Base-by-base conservation (phyloP, 108 stramenopile species). In the Skeletonema potamos region DNA sequence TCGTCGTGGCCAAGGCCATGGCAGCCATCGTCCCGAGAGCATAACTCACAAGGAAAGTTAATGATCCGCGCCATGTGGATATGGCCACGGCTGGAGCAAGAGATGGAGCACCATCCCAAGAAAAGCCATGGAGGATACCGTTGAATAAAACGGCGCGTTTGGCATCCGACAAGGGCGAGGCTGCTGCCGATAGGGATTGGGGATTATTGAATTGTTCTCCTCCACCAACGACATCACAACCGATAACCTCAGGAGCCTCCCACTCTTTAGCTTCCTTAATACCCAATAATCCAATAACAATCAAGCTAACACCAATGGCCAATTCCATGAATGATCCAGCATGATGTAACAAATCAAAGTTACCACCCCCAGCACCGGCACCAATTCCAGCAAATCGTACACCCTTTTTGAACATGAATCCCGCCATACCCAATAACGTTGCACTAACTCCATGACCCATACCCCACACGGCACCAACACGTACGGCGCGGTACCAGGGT, bases 31-130 rank as follows among this genome's bases (percentile, higher is more conserved):
- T 98, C 15, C 98, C 98, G 6, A 92, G 66, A 7, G 94, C 94
- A 70, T 98, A 98, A n/a, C 93, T 84, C 17, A 95, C 67, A 20
- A 98, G 81, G 68, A 97, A 98, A 22, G 88, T 82, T 1, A 96
- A 46, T 32, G 89, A 95, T 17, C 94, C 89, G 15, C 76, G 68
- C 94, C 94, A 97, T 12, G 92, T 88, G 8, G 92, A 86, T 27
- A 97, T 87, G 43, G 97, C 98, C 22, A 98, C 62, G 1, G 96
- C 93, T 1, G 96, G 96, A 2, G 98, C 98, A 70, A 98, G 63
- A 12, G 89, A 92, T 10, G 98, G 98, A 0, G 96, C 95, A 17
- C 98, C 98, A 70, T 98, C 98, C 97, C 96, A 97, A 10, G 89
- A 91, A 68, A 98, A 97, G 11, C 98, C 98, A 67, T 97, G 97